Conservation (phyloP, 345 rosid genomes). For the Chamaenerion angustifolium region DNA sequence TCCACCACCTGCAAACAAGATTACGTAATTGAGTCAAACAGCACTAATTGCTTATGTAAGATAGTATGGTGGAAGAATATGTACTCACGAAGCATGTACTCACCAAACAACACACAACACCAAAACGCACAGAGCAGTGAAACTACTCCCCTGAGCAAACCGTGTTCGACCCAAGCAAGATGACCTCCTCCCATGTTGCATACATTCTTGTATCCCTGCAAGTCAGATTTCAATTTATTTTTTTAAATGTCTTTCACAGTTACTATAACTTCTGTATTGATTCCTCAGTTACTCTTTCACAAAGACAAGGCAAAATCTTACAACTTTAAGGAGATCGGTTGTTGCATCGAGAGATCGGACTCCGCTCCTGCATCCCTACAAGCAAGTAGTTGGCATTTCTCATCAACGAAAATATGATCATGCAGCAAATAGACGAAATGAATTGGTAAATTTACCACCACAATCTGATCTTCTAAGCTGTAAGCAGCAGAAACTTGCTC, state of each 20-base stretch:
- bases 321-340: conserved; percentile 41
- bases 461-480: conserved; percentile 25
- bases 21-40: too few relatives aligned
- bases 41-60: too few relatives aligned
- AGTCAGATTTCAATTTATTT: conserved; percentile 22
- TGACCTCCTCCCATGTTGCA: conserved; percentile 77
- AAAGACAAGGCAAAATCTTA: conserved; percentile 17
- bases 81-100: conserved; percentile 13
- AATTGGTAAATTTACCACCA: conserved; percentile 27
- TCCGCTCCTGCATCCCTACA: conserved; percentile 77
- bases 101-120: too few relatives aligned
- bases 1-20: too few relatives aligned
- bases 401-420: background rate
- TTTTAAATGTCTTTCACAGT: too few relatives aligned
- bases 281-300: too few relatives aligned
- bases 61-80: background rate
- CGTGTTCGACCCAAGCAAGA: conserved; percentile 44
- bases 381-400: background rate
- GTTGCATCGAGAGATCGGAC: conserved; percentile 61
- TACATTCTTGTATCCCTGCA: conserved; percentile 57
- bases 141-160: too few relatives aligned
- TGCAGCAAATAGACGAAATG: background rate
- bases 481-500: conserved; percentile 29
- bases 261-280: too few relatives aligned
- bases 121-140: too few relatives aligned